Evolutionary conservation across 192 early-diverging fungal species (phyloP).

Genomic region (Podila epigama): DNA sequence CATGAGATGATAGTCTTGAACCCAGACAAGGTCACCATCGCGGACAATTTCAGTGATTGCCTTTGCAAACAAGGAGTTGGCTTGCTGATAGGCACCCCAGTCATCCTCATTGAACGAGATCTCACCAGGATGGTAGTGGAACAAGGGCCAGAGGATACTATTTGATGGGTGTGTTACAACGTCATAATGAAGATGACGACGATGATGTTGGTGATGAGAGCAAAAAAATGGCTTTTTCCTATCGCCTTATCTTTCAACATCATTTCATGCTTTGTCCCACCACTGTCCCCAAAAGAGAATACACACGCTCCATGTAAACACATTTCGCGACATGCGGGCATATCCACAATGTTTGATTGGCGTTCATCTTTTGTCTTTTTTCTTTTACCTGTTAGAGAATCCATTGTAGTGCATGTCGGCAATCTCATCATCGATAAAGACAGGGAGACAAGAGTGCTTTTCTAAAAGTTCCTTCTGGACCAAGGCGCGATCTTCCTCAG

Average conservation of each 20-base stretch:
- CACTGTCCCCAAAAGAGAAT: no score
- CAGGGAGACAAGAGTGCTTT: conserved; percentile 88
- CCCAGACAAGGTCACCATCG: conserved; percentile 91
- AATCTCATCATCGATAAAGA: conserved; percentile 92
- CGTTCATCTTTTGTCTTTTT: not conserved
- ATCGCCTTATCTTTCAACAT: no score
- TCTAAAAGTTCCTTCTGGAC: conserved; percentile 77
- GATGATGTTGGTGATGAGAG: no score
- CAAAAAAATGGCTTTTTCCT: no score
- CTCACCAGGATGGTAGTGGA: conserved; percentile 99
- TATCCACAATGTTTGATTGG: not conserved
- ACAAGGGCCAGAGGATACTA: conserved; percentile 98
- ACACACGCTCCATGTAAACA: no score
- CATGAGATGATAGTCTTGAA: conserved; percentile 99
- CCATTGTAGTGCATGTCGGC: conserved; percentile 99
- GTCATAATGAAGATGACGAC: not conserved
- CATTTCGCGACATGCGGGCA: not conserved
- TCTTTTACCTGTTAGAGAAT: conserved; percentile 84
- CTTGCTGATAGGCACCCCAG: conserved; percentile 95
- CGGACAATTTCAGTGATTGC: conserved; percentile 83
- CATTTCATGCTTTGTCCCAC: no score
- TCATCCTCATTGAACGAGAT: conserved; percentile 94
- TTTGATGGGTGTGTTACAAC: not conserved
- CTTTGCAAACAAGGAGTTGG: conserved; percentile 95
- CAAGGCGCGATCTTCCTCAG: conserved; percentile 73